Conservation (phyloP, 192 early-diverging fungal genomes). For the Podila clonocystis region DNA sequence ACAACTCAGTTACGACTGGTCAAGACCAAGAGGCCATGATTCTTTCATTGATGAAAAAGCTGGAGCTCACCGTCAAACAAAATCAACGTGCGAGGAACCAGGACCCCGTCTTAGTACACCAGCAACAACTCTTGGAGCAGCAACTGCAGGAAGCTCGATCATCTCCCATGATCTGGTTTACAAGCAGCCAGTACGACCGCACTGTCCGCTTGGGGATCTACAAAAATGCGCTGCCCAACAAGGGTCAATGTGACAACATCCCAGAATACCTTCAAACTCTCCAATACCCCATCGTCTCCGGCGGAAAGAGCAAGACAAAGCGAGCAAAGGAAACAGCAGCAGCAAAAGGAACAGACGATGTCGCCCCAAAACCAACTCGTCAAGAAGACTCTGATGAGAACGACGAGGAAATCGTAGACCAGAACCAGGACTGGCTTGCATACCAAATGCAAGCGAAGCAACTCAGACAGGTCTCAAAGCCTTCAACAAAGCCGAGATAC, state of each 20-base stretch:
- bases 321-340: not conserved
- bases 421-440: slow-evolving; percentile 29
- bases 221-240: slow-evolving; percentile 46
- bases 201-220: slow-evolving; percentile 58
- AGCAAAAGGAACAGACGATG: not conserved
- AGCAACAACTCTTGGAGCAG: slow-evolving; percentile 24
- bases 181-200: slow-evolving; percentile 14
- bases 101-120: slow-evolving; percentile 33
- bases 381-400: not conserved
- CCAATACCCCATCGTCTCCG: slow-evolving; percentile 11
- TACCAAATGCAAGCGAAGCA: slow-evolving; percentile 32
- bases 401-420: slow-evolving; percentile 7
- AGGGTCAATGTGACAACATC: slow-evolving; percentile 28
- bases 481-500: slow-evolving; percentile 31
- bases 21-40: slow-evolving; percentile 28
- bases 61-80: slow-evolving; percentile 35
- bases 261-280: slow-evolving; percentile 21
- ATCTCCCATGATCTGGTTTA: slow-evolving; percentile 58
- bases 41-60: slow-evolving; percentile 40
- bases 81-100: slow-evolving; percentile 20
- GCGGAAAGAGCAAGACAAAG: slow-evolving; percentile 27
- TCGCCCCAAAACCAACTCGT: not conserved
- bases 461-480: not conserved
- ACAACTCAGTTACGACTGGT: not conserved
- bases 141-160: slow-evolving; percentile 33